Base-by-base conservation (phyloP, 257 asterid genomes). In the Solanum habrochaites region DNA sequence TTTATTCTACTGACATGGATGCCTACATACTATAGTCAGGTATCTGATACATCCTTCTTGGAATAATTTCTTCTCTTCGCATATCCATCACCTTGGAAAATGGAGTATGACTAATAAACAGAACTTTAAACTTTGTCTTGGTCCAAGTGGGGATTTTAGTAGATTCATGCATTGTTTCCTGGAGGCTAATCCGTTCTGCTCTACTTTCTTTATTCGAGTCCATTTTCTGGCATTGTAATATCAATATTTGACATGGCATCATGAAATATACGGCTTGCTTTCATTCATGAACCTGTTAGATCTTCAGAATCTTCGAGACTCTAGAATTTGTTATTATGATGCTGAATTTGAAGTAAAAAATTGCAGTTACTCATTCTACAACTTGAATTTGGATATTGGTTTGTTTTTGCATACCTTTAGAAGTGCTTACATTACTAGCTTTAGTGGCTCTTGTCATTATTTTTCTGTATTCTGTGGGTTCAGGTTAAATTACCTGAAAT, bases 11-110 rank as follows among this genome's bases (percentile, higher is more conserved):
- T 97, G 88, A 97, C 99, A 29, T 97, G 99, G 99, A 97, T 96
- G 99, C 98, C 98, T 18, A 95, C 99, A 37, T 95, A 95, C 92
- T 97, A 97, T 82, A 95, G 94, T 92, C 99, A 97, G 99, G 98
- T 97, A 90, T 71, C 40, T 81, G 69, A 83, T 85, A 66, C 40
- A 21, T 23, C 35, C 62, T 66, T 45, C 18, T 31, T 47, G 49
- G 69, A 70, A 21, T 72, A 23, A 8, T 23, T 43, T 58, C 85
- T 27, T 80, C 37, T 31, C 45, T 25, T 75, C 8, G 60, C 70
- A 60, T 75, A 27, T 31, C 75, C 66, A 9, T 86, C 74, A 39
- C 25, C 64, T 1, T 45, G 64, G 83, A 78, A 78, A 78, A 43
- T n/a, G 83, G 83, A 78, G 83, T 25, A 78, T 8, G 52, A 78